phyloP scores from a whole-genome alignment of 116 monocot species.

The Iris pallida region DNA sequence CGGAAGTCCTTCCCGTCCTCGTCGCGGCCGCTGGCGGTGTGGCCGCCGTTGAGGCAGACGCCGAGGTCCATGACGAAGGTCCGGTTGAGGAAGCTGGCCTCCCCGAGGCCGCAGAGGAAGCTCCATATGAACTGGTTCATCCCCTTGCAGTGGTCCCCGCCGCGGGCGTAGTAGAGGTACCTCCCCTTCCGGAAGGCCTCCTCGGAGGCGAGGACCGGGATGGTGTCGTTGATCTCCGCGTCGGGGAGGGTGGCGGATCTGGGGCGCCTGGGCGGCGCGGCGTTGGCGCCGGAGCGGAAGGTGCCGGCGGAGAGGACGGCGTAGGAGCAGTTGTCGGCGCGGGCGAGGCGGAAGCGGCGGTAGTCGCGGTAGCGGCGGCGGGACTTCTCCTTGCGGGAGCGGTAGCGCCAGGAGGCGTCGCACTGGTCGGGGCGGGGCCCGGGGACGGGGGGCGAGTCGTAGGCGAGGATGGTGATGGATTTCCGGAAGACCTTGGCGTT shows the following conservation, averaged over 20 bases:
- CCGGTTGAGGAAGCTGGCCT: slow-evolving; percentile 73
- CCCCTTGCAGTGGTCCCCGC: slow-evolving; percentile 85
- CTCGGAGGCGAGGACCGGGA: slow-evolving; percentile 36
- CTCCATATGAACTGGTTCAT: slow-evolving; percentile 52
- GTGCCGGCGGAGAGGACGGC: slow-evolving; percentile 28
- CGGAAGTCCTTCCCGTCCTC: slow-evolving; percentile 86
- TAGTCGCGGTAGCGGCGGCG: slow-evolving; percentile 45
- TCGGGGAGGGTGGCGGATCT: slow-evolving; percentile 18
- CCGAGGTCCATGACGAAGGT: slow-evolving; percentile 84
- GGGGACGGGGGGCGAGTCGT: slow-evolving; percentile 32
- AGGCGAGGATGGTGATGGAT: slow-evolving; percentile 37
- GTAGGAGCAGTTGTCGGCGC: slow-evolving; percentile 26
- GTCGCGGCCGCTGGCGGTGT: slow-evolving; percentile 48
- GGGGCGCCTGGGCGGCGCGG: slow-evolving; percentile 16
- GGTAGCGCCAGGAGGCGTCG: slow-evolving; percentile 39
- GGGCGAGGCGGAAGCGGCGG: slow-evolving; percentile 28
- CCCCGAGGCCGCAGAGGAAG: slow-evolving; percentile 85
- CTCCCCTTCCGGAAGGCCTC: slow-evolving; percentile 47
- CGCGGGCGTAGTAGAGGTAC: slow-evolving; percentile 79
- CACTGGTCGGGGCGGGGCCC: slow-evolving; percentile 27
- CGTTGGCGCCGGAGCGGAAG: slow-evolving; percentile 37
- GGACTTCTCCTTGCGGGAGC: slow-evolving; percentile 37
- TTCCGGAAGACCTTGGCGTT: slow-evolving; percentile 22
- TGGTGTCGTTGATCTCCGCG: slow-evolving; percentile 77
- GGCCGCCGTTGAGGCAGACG: slow-evolving; percentile 49